Conservation (phyloP, 176 grass and related monocot genomes). For the Triticum turgidum region DNA sequence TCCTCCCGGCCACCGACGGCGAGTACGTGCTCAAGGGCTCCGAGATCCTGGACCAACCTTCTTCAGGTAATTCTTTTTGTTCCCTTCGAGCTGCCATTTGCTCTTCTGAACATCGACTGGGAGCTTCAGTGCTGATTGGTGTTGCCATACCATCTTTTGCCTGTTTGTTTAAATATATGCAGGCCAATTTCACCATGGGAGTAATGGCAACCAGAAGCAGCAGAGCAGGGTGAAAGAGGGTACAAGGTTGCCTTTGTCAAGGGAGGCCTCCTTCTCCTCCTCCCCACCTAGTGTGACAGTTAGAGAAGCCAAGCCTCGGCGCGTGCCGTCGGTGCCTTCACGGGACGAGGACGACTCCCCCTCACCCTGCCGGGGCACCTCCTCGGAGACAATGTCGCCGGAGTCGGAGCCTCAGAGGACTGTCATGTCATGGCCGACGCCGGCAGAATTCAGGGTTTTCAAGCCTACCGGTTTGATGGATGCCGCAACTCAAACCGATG, state of each 20-base stretch:
- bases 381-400: constrained; percentile 36
- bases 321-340: constrained; percentile 38
- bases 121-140: neutral
- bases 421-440: constrained; percentile 19
- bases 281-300: constrained; percentile 49
- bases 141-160: neutral
- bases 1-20: constrained; percentile 69
- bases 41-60: constrained; percentile 64
- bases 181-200: constrained; percentile 51
- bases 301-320: constrained; percentile 46
- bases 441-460: constrained; percentile 42
- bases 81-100: neutral
- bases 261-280: constrained; percentile 55
- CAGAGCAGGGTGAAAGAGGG: constrained; percentile 42
- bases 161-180: neutral
- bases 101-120: neutral
- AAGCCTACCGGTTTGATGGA: constrained; percentile 54
- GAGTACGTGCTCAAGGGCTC: constrained; percentile 98
- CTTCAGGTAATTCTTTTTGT: constrained; percentile 45
- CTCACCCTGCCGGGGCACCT: constrained; percentile 26
- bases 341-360: constrained; percentile 52
- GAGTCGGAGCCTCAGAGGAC: constrained; percentile 26
- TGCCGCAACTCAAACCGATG: constrained; percentile 88
- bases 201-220: constrained; percentile 55
- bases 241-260: constrained; percentile 37